phyloP scores from a whole-genome alignment of 192 early-diverging fungal genomes.

The Backusella tarrabulga region DNA sequence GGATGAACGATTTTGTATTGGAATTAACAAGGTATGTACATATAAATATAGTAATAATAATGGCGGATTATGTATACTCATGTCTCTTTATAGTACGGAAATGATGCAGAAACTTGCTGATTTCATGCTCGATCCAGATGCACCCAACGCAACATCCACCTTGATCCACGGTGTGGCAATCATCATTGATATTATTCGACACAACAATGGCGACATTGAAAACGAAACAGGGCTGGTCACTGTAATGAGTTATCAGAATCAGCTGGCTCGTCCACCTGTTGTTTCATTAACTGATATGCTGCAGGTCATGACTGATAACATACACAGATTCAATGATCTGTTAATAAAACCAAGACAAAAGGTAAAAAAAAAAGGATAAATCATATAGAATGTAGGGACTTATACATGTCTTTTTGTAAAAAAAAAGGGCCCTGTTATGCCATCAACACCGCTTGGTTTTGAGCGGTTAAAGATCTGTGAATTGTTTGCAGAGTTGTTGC shows the following conservation, averaged over 20 bases:
- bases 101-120: constrained; percentile 74
- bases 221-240: constrained; percentile 26
- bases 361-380: constrained; percentile 41
- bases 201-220: constrained; percentile 70
- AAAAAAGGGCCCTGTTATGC: constrained; percentile 49
- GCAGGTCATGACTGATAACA: constrained; percentile 73
- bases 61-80: background rate
- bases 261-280: background rate
- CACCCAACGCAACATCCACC: constrained; percentile 80
- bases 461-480: constrained; percentile 96
- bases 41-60: background rate
- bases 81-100: constrained; percentile 52
- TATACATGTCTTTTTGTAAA: background rate
- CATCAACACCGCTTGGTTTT: constrained; percentile 86
- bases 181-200: constrained; percentile 96
- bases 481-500: constrained; percentile 96
- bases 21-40: constrained; percentile 31
- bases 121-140: constrained; percentile 83
- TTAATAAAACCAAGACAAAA: constrained; percentile 75
- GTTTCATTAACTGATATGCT: constrained; percentile 84
- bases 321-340: constrained; percentile 75
- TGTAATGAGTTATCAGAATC: constrained; percentile 9
- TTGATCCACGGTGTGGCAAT: constrained; percentile 94
- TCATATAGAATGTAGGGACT: no score
- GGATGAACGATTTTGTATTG: constrained; percentile 31